These are phyloP conservation scores for Andrographis paniculata DNA, from an alignment of 305 asterid species.

Conservation along the genomic window DNA sequence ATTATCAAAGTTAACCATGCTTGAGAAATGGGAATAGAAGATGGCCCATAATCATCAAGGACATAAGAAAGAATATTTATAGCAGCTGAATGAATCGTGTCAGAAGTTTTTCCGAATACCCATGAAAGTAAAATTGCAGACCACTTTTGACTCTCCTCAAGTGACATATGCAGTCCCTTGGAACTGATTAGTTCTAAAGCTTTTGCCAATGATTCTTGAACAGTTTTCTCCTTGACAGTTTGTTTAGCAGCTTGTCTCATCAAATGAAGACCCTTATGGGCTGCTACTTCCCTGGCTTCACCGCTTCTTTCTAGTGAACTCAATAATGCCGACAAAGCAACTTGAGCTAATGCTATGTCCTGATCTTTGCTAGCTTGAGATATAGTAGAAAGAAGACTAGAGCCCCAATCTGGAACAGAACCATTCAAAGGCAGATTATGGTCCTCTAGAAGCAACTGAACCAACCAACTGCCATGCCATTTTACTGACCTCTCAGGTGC, in stretches of 20 bases:
- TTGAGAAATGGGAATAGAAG: slow-evolving; percentile 85
- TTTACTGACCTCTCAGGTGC: slow-evolving; percentile 99
- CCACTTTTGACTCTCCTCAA: slow-evolving; percentile 96
- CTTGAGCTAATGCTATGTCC: slow-evolving; percentile 73
- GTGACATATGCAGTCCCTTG: slow-evolving; percentile 72
- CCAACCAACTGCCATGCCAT: slow-evolving; percentile 99
- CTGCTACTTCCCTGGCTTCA: slow-evolving; percentile 60
- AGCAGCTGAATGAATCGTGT: slow-evolving; percentile 62
- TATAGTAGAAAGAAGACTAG: slow-evolving; percentile 79
- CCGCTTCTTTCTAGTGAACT: slow-evolving; percentile 80
- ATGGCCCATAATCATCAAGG: slow-evolving; percentile 96
- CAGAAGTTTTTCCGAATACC: slow-evolving; percentile 74
- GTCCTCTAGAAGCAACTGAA: slow-evolving; percentile 75
- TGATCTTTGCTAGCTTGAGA: slow-evolving; percentile 85
- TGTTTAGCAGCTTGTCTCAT: slow-evolving; percentile 85
- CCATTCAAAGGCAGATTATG: slow-evolving; percentile 63
- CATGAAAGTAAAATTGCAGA: slow-evolving; percentile 82
- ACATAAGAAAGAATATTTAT: slow-evolving; percentile 73
- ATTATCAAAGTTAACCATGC: slow-evolving; percentile 87
- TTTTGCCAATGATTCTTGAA: slow-evolving; percentile 86
- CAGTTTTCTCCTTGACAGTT: slow-evolving; percentile 50
- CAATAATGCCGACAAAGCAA: slow-evolving; percentile 80
- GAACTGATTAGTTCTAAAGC: slow-evolving; percentile 72
- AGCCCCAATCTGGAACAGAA: slow-evolving; percentile 80
- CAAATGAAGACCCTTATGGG: slow-evolving; percentile 78